Evolutionary conservation across 306 rosid species (phyloP), one percentile per base, ranked within the genome.

Genomic region (Corylus heterophylla): DNA sequence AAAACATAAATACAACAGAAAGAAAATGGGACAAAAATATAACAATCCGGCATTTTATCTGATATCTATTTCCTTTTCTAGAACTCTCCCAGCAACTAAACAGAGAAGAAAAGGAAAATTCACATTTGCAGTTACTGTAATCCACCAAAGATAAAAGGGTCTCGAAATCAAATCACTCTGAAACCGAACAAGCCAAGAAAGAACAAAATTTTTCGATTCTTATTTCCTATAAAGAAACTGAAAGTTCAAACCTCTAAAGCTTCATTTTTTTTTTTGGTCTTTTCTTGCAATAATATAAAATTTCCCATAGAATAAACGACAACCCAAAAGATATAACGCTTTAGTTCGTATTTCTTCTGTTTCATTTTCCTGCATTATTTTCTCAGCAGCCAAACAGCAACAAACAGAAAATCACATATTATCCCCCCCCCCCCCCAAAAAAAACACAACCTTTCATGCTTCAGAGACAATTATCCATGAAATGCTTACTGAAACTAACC

Each of bases 381-480:
- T 63, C 69, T 31, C 44, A 14, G 44, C n/a, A 62, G 27, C 69
- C 69, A 62, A 62, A 62, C 69, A 29, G 22, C 69, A 63, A 29
- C 13, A 1, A 29, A 63, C 27, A 58, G 12, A 58, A 20, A 63
- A 31, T 63, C 4, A 63, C 42, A 63, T 12, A 61, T 35, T 7
- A 7, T 5, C 9, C 7, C 7, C 4, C 25, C 25, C 25, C 25
- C 25, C 25, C 22, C 22, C 22, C 22, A 31, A 29, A 14, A 63
- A 31, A 29, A 63, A 35, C 12, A 35, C 31, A 31, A 63, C 29
- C 18, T 2, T 31, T 29, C 10, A 63, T 63, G 20, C 45, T 63
- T 63, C 63, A 1, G 31, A 56, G 63, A 56, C 18, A n/a, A 56
- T 56, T 31, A n/a, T 20, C 9, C 29, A 20, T 7, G 29, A n/a